A percentile compares a stretch with the other conserved stretches of the same genome.
Evolutionary conservation across 2,329 filamentous ascomycete genomes (phyloP).

Genomic region (Cladosporium velox): DNA sequence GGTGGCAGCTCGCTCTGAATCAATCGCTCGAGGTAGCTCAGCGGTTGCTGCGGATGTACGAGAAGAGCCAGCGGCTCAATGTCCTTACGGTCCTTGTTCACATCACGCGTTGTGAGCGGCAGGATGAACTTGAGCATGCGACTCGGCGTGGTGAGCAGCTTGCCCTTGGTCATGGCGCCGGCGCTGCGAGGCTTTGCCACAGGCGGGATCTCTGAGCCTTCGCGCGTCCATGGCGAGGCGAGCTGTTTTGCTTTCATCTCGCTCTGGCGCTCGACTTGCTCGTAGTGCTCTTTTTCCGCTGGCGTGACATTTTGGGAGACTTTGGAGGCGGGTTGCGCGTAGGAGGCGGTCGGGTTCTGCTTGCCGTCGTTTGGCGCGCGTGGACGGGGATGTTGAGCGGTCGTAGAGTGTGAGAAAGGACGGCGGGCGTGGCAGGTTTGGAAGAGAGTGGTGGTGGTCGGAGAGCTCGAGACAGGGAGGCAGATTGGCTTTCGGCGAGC

Average conservation of each 20-base stretch:
- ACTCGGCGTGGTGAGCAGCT: conserved; percentile 77
- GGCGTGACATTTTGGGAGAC: conserved; percentile 31
- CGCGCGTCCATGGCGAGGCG: conserved; percentile 66
- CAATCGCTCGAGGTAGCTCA: conserved; percentile 85
- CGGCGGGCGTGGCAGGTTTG: background rate
- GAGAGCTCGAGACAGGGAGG: conserved; percentile 7
- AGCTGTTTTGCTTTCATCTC: conserved; percentile 57
- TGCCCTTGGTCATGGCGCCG: conserved; percentile 68
- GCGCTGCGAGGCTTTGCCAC: conserved; percentile 54
- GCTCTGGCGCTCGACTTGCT: conserved; percentile 36
- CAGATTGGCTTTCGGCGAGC: conserved; percentile 16
- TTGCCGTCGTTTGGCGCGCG: conserved; percentile 19
- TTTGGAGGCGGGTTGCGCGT: conserved; percentile 35
- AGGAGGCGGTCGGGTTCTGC: conserved; percentile 30
- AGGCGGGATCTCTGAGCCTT: conserved; percentile 61
- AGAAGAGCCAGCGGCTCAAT: conserved; percentile 85
- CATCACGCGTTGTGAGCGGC: conserved; percentile 66
- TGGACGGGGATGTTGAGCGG: conserved; percentile 7
- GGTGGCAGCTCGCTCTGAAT: conserved; percentile 84
- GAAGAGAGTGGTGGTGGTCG: background rate
- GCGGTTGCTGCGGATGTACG: conserved; percentile 84
- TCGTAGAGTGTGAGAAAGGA: background rate
- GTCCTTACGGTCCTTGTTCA: conserved; percentile 62
- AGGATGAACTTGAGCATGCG: conserved; percentile 78
- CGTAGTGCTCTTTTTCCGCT: conserved; percentile 51